These are phyloP conservation scores for Paradendryphiella salina DNA, from an alignment of 2,329 filamentous ascomycete genomes.

Conservation along the genomic window DNA sequence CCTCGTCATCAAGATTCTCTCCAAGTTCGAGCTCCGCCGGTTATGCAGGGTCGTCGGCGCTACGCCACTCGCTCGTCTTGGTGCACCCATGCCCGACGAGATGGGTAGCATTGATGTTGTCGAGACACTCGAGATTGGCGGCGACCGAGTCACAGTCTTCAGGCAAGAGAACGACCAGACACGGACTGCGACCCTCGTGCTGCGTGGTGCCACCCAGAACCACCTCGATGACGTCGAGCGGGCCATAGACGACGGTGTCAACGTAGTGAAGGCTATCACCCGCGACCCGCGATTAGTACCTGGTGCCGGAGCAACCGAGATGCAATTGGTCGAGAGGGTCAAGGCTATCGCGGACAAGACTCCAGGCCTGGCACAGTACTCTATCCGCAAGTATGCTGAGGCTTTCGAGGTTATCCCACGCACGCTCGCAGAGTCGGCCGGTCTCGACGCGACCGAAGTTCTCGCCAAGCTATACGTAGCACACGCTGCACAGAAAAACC, in stretches of 20 bases:
- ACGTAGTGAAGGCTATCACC: constrained; percentile 97
- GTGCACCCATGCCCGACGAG: constrained; percentile 99
- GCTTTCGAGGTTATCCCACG: constrained; percentile 96
- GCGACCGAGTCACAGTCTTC: constrained; percentile 97
- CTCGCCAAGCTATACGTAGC: constrained; percentile 90
- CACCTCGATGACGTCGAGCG: constrained; percentile 96
- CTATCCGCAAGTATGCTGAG: constrained; percentile 96
- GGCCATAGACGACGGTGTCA: constrained; percentile 96
- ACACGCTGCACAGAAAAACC: constrained; percentile 65
- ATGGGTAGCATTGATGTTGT: constrained; percentile 95
- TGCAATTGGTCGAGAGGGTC: constrained; percentile 91
- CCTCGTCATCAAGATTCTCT: constrained; percentile 92
- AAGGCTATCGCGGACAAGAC: constrained; percentile 90
- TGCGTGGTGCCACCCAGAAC: constrained; percentile 95
- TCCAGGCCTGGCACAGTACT: constrained; percentile 88
- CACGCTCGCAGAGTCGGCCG: constrained; percentile 90
- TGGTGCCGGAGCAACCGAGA: constrained; percentile 90
- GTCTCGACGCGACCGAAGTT: constrained; percentile 95
- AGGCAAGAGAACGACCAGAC: constrained; percentile 92
- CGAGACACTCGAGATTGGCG: constrained; percentile 96
- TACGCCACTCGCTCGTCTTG: constrained; percentile 91
- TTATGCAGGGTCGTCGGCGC: constrained; percentile 95
- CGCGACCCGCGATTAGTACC: constrained; percentile 89
- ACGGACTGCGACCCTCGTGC: constrained; percentile 88
- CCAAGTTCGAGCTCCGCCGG: constrained; percentile 95